Conservation (phyloP, 495 filamentous ascomycete species). For the Xylaria castorea region DNA sequence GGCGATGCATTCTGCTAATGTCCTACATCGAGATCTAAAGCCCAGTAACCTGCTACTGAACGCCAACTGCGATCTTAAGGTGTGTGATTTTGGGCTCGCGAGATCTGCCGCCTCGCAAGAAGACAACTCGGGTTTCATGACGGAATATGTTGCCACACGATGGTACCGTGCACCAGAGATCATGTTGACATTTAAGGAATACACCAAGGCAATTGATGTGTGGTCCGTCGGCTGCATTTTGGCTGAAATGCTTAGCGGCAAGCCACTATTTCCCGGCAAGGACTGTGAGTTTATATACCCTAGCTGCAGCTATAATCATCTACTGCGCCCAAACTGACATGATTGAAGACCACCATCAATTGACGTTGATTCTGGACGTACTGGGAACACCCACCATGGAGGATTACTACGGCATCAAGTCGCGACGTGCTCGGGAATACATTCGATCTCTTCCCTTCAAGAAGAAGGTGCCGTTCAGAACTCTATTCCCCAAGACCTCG, state of each 20-base stretch:
- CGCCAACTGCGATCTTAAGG: conserved; percentile 98
- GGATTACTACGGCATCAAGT: conserved; percentile 99
- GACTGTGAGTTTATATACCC: conserved; percentile 73
- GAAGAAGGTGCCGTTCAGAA: conserved; percentile 99
- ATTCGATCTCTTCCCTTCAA: conserved; percentile 99
- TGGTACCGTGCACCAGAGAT: conserved; percentile 99
- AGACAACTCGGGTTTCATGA: conserved; percentile 99
- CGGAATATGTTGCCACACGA: conserved; percentile 98
- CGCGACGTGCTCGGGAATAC: conserved; percentile 95
- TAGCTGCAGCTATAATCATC: not conserved
- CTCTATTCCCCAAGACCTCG: conserved; percentile 96
- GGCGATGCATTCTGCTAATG: conserved; percentile 99
- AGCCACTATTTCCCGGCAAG: conserved; percentile 98
- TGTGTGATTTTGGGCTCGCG: conserved; percentile 97
- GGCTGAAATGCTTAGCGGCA: conserved; percentile 99
- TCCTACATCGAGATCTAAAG: conserved; percentile 96
- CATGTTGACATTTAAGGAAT: conserved; percentile 99
- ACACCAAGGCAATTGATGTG: conserved; percentile 99
- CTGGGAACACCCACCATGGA: conserved; percentile 99
- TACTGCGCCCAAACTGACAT: conserved; percentile 29
- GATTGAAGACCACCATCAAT: conserved; percentile 88
- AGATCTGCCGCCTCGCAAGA: conserved; percentile 91
- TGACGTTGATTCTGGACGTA: conserved; percentile 97
- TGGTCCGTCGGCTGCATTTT: conserved; percentile 99
- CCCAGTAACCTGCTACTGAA: conserved; percentile 96